Base-by-base conservation (phyloP, 495 filamentous ascomycete species). In the Neurospora sp. region DNA sequence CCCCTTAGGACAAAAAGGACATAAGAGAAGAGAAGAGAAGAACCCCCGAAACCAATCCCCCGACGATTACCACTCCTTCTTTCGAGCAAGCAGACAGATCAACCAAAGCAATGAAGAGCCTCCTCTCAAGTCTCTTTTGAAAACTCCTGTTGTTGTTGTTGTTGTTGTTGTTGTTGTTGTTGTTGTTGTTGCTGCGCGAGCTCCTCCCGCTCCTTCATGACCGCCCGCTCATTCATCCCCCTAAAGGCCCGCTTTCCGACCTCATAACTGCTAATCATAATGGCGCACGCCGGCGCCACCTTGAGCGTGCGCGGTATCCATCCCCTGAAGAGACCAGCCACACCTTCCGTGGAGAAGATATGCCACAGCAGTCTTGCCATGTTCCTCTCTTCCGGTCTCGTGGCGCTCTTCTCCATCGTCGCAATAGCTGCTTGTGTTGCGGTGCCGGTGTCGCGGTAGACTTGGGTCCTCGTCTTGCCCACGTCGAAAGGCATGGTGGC, bases 221-320 rank as follows among this genome's bases (percentile, higher is more conserved):
- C 69, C 22, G 83, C 80, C 65, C 87, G 84, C 78, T 95, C 91
- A 76, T 99, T 98, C 71, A 93, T 89, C 27, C 88, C 87, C 72
- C 88, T 83, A 8, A 96, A 95, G 80, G 91, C 91, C 79, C 90
- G 91, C 87, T 99, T 99, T 12, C 96, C 94, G 31, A 98, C 86
- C 81, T 99, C 96, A 77, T 98, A 99, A 71, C 89, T 96, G 72
- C 93, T 97, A 74, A 99, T 99, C 96, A 99, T 99, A 77, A 99
- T 98, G n/a, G 96, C 96, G 82, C 96, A 98, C 16, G 94, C 94
- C 2, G 96, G 96, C 12, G 96, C 94, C 7, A 98, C 94, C 77
- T 98, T 98, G 65, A 99, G 82, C 74, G 93, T 97, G 42, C 96
- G 85, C 1, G 96, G 93, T 20, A 91, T 90, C 91, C 93, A 97